Percentiles rank a stretch among this genome's conserved stretches.
Conservation (phyloP, 164 flowering plant genomes). For the Houttuynia cordata region DNA sequence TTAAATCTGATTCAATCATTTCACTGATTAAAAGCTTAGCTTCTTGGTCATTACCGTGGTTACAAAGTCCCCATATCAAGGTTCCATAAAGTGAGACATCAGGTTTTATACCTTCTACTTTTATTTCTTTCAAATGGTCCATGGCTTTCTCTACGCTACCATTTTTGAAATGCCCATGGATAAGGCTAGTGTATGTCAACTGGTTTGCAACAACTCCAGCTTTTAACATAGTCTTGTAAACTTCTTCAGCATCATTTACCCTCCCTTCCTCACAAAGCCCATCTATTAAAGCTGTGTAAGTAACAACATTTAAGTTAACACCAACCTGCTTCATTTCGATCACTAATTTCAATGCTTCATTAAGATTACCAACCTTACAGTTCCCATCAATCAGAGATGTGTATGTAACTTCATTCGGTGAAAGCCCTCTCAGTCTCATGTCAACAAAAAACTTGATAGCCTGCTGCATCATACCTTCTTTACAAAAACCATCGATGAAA, state of each 20-base stretch:
- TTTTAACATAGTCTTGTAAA: slow-evolving; percentile 34
- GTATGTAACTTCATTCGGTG: slow-evolving; percentile 70
- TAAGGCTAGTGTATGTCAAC: slow-evolving; percentile 46
- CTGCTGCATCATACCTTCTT: slow-evolving; percentile 61
- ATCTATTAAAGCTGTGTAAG: slow-evolving; percentile 61
- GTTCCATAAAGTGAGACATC: slow-evolving; percentile 57
- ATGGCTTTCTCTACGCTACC: slow-evolving; percentile 35
- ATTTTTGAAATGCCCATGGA: slow-evolving; percentile 57
- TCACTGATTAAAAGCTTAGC: slow-evolving; percentile 33
- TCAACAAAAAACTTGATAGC: slow-evolving; percentile 67
- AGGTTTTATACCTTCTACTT: slow-evolving; percentile 25
- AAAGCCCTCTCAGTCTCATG: slow-evolving; percentile 57
- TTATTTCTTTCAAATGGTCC: slow-evolving; percentile 40
- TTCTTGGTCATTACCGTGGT: slow-evolving; percentile 41
- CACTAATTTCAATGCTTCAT: slow-evolving; percentile 45
- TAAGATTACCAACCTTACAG: slow-evolving; percentile 49
- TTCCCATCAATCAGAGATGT: slow-evolving; percentile 72
- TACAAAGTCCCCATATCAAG: slow-evolving; percentile 63
- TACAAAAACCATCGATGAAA: slow-evolving; percentile 74
- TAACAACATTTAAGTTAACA: slow-evolving; percentile 43
- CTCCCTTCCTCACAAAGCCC: slow-evolving; percentile 57
- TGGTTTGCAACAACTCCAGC: slow-evolving; percentile 44
- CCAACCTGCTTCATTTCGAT: slow-evolving; percentile 57
- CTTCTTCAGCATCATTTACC: slow-evolving; percentile 54
- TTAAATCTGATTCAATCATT: slow-evolving; percentile 35